These are phyloP conservation scores for Toxoplasma gondii DNA, from an alignment of 169 alveolate species.

Conservation along the genomic window DNA sequence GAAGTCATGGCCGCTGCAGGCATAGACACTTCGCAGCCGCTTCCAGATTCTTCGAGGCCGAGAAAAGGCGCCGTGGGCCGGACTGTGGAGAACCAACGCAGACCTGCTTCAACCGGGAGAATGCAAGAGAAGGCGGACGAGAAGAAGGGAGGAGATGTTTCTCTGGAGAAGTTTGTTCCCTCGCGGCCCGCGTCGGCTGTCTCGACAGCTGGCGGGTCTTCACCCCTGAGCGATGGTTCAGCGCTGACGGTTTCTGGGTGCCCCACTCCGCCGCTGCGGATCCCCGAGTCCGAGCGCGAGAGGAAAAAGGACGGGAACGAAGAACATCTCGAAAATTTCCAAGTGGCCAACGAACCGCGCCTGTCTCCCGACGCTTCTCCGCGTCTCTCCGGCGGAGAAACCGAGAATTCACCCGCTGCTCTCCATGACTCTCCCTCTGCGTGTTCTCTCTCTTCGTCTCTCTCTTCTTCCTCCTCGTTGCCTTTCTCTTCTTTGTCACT, in stretches of 20 bases:
- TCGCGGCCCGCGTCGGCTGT: neutral
- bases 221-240: neutral
- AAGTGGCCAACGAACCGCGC: neutral
- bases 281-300: neutral
- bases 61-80: neutral
- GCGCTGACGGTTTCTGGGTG: neutral
- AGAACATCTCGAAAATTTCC: too few relatives aligned
- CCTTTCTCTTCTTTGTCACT: neutral
- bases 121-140: neutral
- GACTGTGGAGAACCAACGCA: neutral
- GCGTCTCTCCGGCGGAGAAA: neutral
- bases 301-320: too few relatives aligned
- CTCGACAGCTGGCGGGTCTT: neutral
- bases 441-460: neutral
- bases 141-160: neutral
- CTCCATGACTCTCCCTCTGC: too few relatives aligned
- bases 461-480: neutral
- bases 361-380: neutral
- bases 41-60: neutral
- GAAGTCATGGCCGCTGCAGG: constrained; percentile 2
- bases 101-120: neutral
- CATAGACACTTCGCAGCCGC: neutral
- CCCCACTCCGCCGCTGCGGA: neutral
- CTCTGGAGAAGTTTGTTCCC: neutral
- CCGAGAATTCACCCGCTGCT: too few relatives aligned